These are phyloP conservation scores for Dryadomyces quercus-mongolicae DNA, from an alignment of 2,329 filamentous ascomycete genomes.

Conservation along the genomic window DNA sequence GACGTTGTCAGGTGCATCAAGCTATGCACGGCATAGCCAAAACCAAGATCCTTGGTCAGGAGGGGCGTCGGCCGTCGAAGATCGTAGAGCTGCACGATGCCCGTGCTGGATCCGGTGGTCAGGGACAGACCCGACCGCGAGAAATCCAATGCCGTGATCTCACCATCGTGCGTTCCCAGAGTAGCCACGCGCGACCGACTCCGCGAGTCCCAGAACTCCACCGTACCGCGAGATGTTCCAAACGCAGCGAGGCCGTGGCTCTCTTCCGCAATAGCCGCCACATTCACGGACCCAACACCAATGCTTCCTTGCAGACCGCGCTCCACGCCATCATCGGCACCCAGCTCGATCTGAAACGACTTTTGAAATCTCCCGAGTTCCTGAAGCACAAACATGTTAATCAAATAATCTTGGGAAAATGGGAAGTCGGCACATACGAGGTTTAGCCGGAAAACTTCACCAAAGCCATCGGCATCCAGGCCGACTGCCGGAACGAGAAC, in stretches of 20 bases:
- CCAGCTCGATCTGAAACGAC: constrained; percentile 83
- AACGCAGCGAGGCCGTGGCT: constrained; percentile 88
- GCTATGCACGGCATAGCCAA: constrained; percentile 84
- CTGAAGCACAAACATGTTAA: constrained; percentile 1
- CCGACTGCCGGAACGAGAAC: constrained; percentile 81
- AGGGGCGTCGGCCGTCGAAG: constrained; percentile 76
- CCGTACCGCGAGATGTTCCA: constrained; percentile 86
- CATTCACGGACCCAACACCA: constrained; percentile 74
- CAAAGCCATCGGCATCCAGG: constrained; percentile 71
- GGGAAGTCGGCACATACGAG: constrained; percentile 25
- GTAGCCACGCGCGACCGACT: constrained; percentile 72
- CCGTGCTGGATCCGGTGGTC: constrained; percentile 76
- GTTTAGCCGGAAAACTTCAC: constrained; percentile 88
- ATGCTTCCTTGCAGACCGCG: constrained; percentile 79
- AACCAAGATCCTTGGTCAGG: constrained; percentile 89
- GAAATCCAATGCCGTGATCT: constrained; percentile 82
- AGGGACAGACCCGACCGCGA: constrained; percentile 72
- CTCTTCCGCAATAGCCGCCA: constrained; percentile 72
- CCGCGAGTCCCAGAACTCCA: constrained; percentile 92
- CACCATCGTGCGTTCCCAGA: constrained; percentile 54
- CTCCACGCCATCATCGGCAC: constrained; percentile 63
- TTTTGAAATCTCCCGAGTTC: constrained; percentile 91
- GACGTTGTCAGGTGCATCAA: constrained; percentile 60
- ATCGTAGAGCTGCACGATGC: constrained; percentile 84
- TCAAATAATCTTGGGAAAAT: neutral